Evolutionary conservation across 345 rosid species (phyloP), one percentile per base, ranked within the genome.

Genomic region (Kernera saxatilis): DNA sequence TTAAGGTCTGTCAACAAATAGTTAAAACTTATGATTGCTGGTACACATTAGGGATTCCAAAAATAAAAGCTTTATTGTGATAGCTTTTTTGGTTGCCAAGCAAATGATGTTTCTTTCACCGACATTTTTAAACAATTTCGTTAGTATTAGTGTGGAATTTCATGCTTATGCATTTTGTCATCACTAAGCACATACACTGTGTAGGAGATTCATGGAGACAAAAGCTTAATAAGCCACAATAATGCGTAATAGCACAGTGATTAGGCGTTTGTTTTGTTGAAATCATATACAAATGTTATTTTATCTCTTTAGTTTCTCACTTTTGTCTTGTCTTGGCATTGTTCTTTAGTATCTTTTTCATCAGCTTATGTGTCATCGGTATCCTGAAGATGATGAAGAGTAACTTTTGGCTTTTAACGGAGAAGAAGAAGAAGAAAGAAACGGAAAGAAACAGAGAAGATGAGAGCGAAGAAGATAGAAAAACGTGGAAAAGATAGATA

Each of bases 21-120:
- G 22, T 49, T 29, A 23, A 17, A 25, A 93, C 98, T 67, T 93
- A 91, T 54, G 89, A 86, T 71, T 91, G 96, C 85, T 93, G 96
- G 98, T 91, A 89, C 65, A 73, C 84, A 18, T 51, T 84, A 40
- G 88, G 88, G 22, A 53, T 78, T 64, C 83, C 91, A 39, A 85
- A 81, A 78, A 87, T 93, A 65, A 93, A n/a, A 81, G 79, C 82
- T 93, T 62, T 84, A 87, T 81, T 80, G 35, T n/a, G 86, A 91
- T 74, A 81, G 79, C 29, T 79, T 89, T 72, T 91, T 87, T 33
- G 78, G 84, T 72, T 93, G 98, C 81, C 91, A 82, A 49, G 81
- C 86, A 27, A 72, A 83, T 65, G 86, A 87, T 77, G 85, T 89
- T 14, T 83, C 94, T 58, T 55, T 66, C 64, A 15, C 67, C 17